Evolutionary conservation across 371 early-diverging fungal genomes (phyloP).

Genomic region (Synchytrium microbalum): DNA sequence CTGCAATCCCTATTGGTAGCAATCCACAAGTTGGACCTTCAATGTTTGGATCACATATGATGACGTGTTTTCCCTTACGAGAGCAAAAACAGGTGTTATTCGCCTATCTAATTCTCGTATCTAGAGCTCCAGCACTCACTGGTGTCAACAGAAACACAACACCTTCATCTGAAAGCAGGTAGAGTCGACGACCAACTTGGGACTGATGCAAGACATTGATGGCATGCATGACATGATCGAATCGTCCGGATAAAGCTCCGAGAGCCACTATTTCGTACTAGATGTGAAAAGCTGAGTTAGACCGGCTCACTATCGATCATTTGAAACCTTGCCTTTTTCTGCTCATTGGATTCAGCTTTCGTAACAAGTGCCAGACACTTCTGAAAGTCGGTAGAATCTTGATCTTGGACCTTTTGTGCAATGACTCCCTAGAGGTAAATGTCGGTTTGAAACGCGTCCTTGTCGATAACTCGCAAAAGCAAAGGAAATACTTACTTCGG

Average conservation of each 20-base stretch:
- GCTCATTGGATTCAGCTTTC: neutral
- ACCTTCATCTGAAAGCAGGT: slow-evolving; percentile 62
- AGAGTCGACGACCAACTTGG: slow-evolving; percentile 42
- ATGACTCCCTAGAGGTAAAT: slow-evolving; percentile 30
- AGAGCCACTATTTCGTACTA: slow-evolving; percentile 61
- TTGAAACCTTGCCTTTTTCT: neutral
- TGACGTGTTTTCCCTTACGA: slow-evolving; percentile 54
- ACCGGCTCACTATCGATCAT: neutral
- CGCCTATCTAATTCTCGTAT: too few species aligned
- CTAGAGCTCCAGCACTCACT: too few species aligned
- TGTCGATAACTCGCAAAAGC: neutral
- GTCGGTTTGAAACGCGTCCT: neutral
- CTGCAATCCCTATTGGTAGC: slow-evolving; percentile 65
- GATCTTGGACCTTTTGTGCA: slow-evolving; percentile 45
- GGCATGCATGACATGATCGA: slow-evolving; percentile 79
- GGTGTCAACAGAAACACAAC: slow-evolving; percentile 58
- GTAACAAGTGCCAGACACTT: slow-evolving; percentile 56
- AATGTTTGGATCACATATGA: slow-evolving; percentile 48
- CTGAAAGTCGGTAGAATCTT: slow-evolving; percentile 79
- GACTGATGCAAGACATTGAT: slow-evolving; percentile 60
- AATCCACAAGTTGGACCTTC: slow-evolving; percentile 89
- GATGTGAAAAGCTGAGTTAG: neutral
- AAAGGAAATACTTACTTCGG: slow-evolving; percentile 17
- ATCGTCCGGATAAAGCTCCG: slow-evolving; percentile 80
- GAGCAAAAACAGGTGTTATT: neutral